Conservation (phyloP, 441 rosid genomes). For the Gossypium laxum region DNA sequence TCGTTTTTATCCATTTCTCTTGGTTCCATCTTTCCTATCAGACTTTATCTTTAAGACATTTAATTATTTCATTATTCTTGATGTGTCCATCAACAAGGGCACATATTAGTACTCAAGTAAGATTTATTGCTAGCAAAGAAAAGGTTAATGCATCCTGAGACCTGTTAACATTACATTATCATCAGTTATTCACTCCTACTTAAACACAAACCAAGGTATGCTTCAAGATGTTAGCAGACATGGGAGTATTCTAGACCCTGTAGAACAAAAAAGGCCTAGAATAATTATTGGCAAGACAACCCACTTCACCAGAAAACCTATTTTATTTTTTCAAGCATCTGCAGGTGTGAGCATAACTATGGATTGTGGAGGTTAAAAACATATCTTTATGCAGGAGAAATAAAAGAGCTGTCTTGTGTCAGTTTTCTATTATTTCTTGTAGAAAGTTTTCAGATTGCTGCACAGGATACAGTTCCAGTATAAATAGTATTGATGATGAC, state of each 20-base stretch:
- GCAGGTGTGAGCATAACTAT: not conserved
- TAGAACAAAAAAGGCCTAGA: not conserved
- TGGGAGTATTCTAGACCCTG: not conserved
- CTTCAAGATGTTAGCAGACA: not conserved
- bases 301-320: not conserved
- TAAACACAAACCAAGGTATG: not conserved
- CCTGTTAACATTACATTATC: not conserved
- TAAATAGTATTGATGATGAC: not conserved
- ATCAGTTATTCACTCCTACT: not conserved
- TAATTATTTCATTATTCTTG: not conserved
- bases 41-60: not conserved
- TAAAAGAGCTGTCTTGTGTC: not conserved
- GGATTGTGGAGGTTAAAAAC: not conserved
- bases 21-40: conserved; percentile 4
- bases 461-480: not conserved
- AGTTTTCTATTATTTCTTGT: not conserved
- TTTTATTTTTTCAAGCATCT: conserved; percentile 1
- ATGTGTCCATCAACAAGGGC: not conserved
- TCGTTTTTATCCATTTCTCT: not conserved
- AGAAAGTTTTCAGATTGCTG: not conserved
- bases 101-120: not conserved
- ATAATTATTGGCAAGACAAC: not conserved
- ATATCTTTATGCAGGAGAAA: not conserved
- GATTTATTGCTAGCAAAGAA: not conserved
- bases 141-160: not conserved